Percentiles rank a stretch among this genome's conserved stretches.
Conservation (phyloP, 2,329 filamentous ascomycete genomes). For the Ophiostoma novo-ulmi region DNA sequence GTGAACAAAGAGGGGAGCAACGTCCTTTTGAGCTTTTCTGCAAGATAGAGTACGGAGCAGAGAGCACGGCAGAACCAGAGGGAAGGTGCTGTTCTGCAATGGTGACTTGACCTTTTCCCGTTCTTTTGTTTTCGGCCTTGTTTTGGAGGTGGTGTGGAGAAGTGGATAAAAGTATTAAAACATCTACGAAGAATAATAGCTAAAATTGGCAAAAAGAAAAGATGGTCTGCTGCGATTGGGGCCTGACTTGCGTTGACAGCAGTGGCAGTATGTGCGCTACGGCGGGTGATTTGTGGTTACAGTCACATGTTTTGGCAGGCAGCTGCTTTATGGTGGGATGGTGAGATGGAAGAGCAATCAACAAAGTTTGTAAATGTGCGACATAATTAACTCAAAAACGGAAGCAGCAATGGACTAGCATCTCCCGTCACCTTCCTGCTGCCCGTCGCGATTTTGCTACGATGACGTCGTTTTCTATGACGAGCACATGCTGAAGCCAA, state of each 20-base stretch:
- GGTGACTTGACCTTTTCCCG: background rate
- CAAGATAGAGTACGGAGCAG: background rate
- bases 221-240: conserved; percentile 3
- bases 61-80: background rate
- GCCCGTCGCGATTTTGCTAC: background rate
- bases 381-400: background rate
- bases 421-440: background rate
- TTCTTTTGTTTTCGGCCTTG: conserved; percentile 9
- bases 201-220: background rate
- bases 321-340: background rate
- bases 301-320: background rate
- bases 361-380: background rate
- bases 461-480: conserved; percentile 6
- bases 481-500: background rate
- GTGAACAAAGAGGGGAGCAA: conserved; percentile 5
- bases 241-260: background rate
- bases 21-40: conserved; percentile 10
- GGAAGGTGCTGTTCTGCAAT: background rate
- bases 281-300: too few relatives aligned
- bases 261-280: background rate
- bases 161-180: background rate
- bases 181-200: background rate
- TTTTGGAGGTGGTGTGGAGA: conserved; percentile 15
- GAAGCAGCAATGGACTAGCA: background rate
- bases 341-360: background rate